Evolutionary conservation across 768 basidiomycete species (phyloP).

Genomic region (Tricholomella constricta): DNA sequence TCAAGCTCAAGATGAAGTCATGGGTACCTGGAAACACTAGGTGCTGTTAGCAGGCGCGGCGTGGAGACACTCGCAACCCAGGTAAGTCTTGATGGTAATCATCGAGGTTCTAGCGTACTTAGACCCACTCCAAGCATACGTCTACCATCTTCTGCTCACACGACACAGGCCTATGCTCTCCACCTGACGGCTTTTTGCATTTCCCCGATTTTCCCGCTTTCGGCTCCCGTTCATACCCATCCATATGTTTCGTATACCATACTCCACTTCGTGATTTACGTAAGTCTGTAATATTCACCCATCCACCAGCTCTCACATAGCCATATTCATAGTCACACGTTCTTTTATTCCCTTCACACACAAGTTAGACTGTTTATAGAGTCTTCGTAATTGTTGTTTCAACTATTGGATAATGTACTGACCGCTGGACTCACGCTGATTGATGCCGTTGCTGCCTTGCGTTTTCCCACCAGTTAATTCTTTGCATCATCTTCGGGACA

Average conservation of each 20-base stretch:
- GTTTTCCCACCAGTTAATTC: constrained; percentile 4
- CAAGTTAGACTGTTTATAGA: constrained; percentile 23
- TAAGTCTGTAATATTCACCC: constrained; percentile 3
- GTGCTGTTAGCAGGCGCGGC: constrained; percentile 55
- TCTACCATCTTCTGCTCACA: not conserved
- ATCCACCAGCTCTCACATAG: constrained; percentile 4
- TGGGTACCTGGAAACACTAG: constrained; percentile 59
- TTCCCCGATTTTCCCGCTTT: constrained; percentile 8
- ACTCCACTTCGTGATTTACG: constrained; percentile 25
- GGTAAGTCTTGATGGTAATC: not conserved
- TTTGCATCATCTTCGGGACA: not conserved
- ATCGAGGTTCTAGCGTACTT: not conserved
- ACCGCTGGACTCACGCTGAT: constrained; percentile 8
- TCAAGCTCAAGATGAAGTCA: constrained; percentile 59
- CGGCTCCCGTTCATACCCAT: constrained; percentile 36
- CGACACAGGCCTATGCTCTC: constrained; percentile 2
- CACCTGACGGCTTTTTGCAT: not conserved
- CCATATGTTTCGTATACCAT: constrained; percentile 40
- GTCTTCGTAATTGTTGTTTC: constrained; percentile 31
- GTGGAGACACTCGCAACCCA: not conserved
- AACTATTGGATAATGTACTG: constrained; percentile 38
- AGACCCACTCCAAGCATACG: constrained; percentile 1
- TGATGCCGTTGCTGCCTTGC: constrained; percentile 2
- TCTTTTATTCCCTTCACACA: constrained; percentile 11
- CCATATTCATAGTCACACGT: constrained; percentile 5